Evolutionary conservation across 352 stramenopile species (phyloP).

Genomic region (Blastocystis sp.): DNA sequence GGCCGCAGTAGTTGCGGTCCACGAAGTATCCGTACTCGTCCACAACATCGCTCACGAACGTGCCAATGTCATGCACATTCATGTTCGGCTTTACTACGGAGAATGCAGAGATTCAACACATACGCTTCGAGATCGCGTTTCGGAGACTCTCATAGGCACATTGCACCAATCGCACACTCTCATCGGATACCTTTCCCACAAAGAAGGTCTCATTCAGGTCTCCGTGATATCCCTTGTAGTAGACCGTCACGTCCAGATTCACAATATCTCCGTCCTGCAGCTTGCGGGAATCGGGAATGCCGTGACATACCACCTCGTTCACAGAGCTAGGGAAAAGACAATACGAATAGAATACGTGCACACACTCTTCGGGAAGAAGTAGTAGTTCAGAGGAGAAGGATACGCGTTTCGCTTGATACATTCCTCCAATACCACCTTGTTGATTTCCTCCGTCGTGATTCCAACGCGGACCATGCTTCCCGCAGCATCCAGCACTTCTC

Average conservation of each 20-base stretch:
- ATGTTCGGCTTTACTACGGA: constrained; percentile 81
- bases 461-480: constrained; percentile 73
- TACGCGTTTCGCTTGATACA: constrained; percentile 81
- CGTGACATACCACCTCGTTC: constrained; percentile 90
- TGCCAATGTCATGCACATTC: constrained; percentile 86
- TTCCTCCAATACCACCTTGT: constrained; percentile 82
- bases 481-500: constrained; percentile 87
- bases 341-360: constrained; percentile 71
- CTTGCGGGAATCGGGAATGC: constrained; percentile 86
- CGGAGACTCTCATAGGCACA: constrained; percentile 65
- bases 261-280: constrained; percentile 90
- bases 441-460: constrained; percentile 89
- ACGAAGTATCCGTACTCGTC: constrained; percentile 76
- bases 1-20: constrained; percentile 90
- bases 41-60: constrained; percentile 78
- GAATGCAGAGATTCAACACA: constrained; percentile 58
- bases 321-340: constrained; percentile 65
- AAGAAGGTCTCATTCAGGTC: constrained; percentile 96
- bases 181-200: constrained; percentile 85
- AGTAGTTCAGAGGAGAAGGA: constrained; percentile 90
- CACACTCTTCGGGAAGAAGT: constrained; percentile 85
- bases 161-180: constrained; percentile 77
- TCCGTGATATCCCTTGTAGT: constrained; percentile 87
- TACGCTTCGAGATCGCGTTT: constrained; percentile 31
- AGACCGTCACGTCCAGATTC: constrained; percentile 93